Conservation (phyloP, 2,329 filamentous ascomycete species). For the Pseudocercospora cruenta region DNA sequence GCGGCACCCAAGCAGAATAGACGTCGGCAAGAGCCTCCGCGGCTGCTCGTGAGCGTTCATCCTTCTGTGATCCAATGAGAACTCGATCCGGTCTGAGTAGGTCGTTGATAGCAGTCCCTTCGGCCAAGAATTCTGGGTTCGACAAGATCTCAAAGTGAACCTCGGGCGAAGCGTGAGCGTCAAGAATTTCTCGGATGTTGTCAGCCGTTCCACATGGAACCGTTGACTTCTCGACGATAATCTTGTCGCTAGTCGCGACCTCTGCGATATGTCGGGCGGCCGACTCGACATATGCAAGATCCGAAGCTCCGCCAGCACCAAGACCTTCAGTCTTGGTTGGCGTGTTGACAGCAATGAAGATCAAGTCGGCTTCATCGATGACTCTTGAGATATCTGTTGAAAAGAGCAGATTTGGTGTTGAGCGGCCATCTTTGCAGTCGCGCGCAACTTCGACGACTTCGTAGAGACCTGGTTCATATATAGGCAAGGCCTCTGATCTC, state of each 20-base stretch:
- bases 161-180: slow-evolving; percentile 59
- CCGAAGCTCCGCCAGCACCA: slow-evolving; percentile 71
- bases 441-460: slow-evolving; percentile 69
- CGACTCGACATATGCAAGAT: slow-evolving; percentile 72
- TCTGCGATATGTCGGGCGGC: slow-evolving; percentile 69
- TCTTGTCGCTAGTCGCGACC: slow-evolving; percentile 67
- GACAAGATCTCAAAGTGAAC: slow-evolving; percentile 75
- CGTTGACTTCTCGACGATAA: slow-evolving; percentile 81
- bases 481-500: slow-evolving; percentile 74
- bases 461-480: slow-evolving; percentile 73
- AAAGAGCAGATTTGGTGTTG: slow-evolving; percentile 69
- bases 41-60: slow-evolving; percentile 62
- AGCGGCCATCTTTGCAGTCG: slow-evolving; percentile 39
- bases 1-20: slow-evolving; percentile 72
- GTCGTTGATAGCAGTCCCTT: slow-evolving; percentile 74
- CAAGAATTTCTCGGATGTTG: slow-evolving; percentile 68
- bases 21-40: slow-evolving; percentile 66
- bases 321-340: slow-evolving; percentile 73
- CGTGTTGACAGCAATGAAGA: slow-evolving; percentile 78
- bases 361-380: slow-evolving; percentile 70
- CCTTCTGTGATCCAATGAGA: slow-evolving; percentile 71
- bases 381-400: slow-evolving; percentile 66
- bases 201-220: slow-evolving; percentile 76
- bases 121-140: slow-evolving; percentile 80
- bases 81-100: slow-evolving; percentile 73